Base-by-base conservation (phyloP, 2,329 filamentous ascomycete genomes). In the Xenoacremonium recifei region DNA sequence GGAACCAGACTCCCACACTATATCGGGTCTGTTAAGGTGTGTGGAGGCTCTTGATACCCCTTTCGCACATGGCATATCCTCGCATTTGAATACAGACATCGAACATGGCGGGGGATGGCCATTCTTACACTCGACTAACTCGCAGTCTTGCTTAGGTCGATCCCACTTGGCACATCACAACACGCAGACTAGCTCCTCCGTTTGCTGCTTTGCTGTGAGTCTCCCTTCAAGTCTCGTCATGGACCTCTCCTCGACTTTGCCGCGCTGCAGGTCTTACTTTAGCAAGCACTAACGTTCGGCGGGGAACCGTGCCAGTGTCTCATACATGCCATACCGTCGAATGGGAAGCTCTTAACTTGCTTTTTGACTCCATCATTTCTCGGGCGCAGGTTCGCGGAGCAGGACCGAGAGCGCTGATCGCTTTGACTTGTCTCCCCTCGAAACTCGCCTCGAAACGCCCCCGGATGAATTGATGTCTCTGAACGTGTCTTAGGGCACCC, bases 301-400 rank as follows among this genome's bases (percentile, higher is more conserved):
- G 27, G 20, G 19, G 20, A 40, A 42, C 13, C 47, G 45, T 31
- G 5, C 30, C 13, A 47, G 45, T 29, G 5, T 25, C 34, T 36
- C 31, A n/a, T 43, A 37, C 37, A 47, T 48, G 30, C 21, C 39
- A 44, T n/a, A 31, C 44, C 17, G 27, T 10, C 19, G 17, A 40
- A 40, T 31, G 37, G 40, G 42, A 25, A 37, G 18, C 34, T 18
- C 39, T 40, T 30, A 42, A 42, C 39, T 34, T 37, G 36, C 34
- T 23, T 35, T 35, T 36, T 34, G 29, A 32, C 32, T n/a, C 16
- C 20, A 31, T 37, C 45, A 45, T 11, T 23, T 41, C 20, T 43
- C 39, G 36, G 37, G 40, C 50, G 49, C 54, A 55, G 51, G 42
- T 53, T 48, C 34, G 9, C 6, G 6, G 9, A 16, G 9, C 29